These are phyloP conservation scores for Fusarium ramigenum DNA, from an alignment of 2,329 filamentous ascomycete genomes.

Conservation along the genomic window DNA sequence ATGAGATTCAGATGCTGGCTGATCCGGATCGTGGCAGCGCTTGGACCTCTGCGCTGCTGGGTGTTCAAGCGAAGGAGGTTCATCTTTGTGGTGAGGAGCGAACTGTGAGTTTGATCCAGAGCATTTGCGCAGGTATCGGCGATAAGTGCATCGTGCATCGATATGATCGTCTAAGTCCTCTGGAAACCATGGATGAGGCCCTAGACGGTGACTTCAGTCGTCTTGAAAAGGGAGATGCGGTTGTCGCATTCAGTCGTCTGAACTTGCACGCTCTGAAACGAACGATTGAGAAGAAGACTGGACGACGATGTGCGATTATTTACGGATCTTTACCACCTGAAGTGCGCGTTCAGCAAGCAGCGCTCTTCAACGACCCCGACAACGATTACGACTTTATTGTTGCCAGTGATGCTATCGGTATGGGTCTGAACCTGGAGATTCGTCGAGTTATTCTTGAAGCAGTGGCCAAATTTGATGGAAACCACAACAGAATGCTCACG, in stretches of 20 bases:
- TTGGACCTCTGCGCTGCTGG: conserved; percentile 91
- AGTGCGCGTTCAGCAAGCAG: conserved; percentile 89
- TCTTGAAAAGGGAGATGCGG: conserved; percentile 87
- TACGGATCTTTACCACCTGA: conserved; percentile 94
- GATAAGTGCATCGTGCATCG: conserved; percentile 84
- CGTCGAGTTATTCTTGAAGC: conserved; percentile 90
- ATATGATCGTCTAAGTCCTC: conserved; percentile 84
- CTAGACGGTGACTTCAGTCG: conserved; percentile 70
- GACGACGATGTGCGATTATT: conserved; percentile 86
- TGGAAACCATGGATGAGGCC: conserved; percentile 72
- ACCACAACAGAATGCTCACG: conserved; percentile 64
- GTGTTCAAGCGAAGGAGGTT: conserved; percentile 85
- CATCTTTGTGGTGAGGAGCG: conserved; percentile 94
- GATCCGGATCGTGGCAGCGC: conserved; percentile 85
- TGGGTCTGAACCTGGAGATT: conserved; percentile 94
- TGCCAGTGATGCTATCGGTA: conserved; percentile 95
- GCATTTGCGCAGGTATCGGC: conserved; percentile 80
- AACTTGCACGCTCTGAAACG: conserved; percentile 82
- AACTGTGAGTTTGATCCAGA: conserved; percentile 79
- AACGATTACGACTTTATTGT: conserved; percentile 96
- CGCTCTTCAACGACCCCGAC: conserved; percentile 91
- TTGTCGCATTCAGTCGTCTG: conserved; percentile 87
- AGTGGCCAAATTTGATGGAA: conserved; percentile 75
- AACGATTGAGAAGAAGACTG: conserved; percentile 79
- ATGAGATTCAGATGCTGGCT: conserved; percentile 98